Percentiles rank a stretch among this genome's conserved stretches.
phyloP scores from a whole-genome alignment of 192 early-diverging fungal genomes.

The Piromyces finnis region DNA sequence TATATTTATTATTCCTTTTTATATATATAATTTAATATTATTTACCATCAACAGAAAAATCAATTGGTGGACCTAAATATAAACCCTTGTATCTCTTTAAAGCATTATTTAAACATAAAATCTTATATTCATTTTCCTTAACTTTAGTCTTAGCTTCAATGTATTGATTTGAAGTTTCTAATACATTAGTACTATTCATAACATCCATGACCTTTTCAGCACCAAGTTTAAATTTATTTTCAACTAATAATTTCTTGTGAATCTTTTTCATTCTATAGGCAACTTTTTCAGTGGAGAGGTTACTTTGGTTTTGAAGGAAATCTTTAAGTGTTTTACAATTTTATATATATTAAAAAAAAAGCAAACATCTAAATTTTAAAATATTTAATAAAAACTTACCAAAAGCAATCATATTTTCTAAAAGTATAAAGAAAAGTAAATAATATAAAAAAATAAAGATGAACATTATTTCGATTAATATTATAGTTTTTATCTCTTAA shows the following conservation, averaged over 20 bases:
- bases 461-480: too few species aligned
- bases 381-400: too few species aligned
- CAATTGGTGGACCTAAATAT: neutral
- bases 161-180: neutral
- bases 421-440: neutral
- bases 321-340: too few species aligned
- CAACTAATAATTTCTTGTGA: neutral
- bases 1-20: too few species aligned
- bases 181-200: neutral
- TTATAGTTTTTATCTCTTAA: too few species aligned
- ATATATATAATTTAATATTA: too few species aligned
- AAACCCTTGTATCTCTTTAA: neutral
- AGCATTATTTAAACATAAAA: neutral
- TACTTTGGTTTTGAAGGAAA: neutral
- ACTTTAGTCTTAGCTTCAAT: neutral
- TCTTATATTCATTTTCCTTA: neutral
- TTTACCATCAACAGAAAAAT: neutral
- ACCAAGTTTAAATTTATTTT: neutral
- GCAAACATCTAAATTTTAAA: too few species aligned
- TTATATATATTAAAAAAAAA: too few species aligned
- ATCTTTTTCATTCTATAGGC: neutral
- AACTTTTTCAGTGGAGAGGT: neutral
- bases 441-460: too few species aligned
- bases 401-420: neutral
- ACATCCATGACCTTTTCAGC: neutral